Evolutionary conservation across 129 eudicot species (phyloP).

Genomic region (Pulicaria dysenterica): DNA sequence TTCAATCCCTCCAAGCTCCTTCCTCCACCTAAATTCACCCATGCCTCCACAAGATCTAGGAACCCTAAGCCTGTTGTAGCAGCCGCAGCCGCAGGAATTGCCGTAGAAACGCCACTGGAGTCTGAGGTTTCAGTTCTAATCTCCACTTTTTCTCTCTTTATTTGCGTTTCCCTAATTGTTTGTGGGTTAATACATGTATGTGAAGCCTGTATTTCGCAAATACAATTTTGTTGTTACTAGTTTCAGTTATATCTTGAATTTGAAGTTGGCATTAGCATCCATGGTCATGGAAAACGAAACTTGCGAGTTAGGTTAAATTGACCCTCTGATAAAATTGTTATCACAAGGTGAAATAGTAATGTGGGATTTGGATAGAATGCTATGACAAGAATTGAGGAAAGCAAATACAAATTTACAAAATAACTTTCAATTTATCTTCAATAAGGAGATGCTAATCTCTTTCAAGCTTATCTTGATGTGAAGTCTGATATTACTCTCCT

Average conservation of each 20-base stretch:
- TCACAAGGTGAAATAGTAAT: slow-evolving; percentile 8
- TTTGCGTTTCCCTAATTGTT: background rate
- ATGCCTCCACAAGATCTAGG: slow-evolving; percentile 1
- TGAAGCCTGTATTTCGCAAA: background rate
- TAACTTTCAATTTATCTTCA: too few species aligned
- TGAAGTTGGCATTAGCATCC: slow-evolving; percentile 13
- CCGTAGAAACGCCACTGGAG: slow-evolving; percentile 30
- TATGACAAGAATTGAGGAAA: background rate
- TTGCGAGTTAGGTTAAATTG: background rate
- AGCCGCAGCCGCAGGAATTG: slow-evolving; percentile 29
- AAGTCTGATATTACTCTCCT: background rate
- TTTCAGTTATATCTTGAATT: background rate
- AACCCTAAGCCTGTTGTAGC: slow-evolving; percentile 23
- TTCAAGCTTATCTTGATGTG: too few species aligned
- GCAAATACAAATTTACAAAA: too few species aligned
- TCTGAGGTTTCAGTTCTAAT: slow-evolving; percentile 26
- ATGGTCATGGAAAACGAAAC: background rate
- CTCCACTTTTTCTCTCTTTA: background rate
- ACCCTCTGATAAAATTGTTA: background rate
- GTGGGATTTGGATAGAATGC: background rate
- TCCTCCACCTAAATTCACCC: slow-evolving; percentile 10
- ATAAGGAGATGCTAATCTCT: too few species aligned
- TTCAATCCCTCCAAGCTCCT: slow-evolving; percentile 25
- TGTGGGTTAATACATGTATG: background rate
- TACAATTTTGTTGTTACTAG: background rate